These are phyloP conservation scores for Nepenthes gracilis DNA, from an alignment of 148 eudicot genomes.

Conservation along the genomic window DNA sequence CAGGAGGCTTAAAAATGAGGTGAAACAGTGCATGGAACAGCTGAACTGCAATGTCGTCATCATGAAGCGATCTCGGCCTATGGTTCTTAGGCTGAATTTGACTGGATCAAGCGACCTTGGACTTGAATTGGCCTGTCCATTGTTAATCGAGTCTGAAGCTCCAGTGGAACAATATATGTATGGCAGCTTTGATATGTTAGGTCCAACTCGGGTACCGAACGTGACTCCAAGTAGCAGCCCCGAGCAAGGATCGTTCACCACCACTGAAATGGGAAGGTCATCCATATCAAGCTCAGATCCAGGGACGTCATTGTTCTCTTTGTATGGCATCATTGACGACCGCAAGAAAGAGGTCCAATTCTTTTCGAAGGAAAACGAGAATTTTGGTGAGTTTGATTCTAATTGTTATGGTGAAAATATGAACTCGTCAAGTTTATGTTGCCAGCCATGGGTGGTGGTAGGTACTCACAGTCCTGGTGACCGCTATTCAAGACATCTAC, in stretches of 20 bases:
- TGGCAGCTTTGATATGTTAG: constrained; percentile 14
- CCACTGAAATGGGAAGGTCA: constrained; percentile 86
- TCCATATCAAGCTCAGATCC: constrained; percentile 87
- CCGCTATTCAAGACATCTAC: constrained; percentile 11
- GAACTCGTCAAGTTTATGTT: constrained; percentile 31
- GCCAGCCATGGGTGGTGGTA: constrained; percentile 38
- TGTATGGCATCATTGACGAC: constrained; percentile 39
- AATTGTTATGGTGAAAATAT: constrained; percentile 46
- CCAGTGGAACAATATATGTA: constrained; percentile 9
- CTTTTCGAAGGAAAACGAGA: constrained; percentile 11
- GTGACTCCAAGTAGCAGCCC: constrained; percentile 89
- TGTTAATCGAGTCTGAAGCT: constrained; percentile 8
- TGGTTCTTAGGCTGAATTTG: constrained; percentile 68
- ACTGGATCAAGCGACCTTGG: constrained; percentile 29
- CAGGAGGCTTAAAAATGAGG: constrained; percentile 58
- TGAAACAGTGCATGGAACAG: constrained; percentile 53
- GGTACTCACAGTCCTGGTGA: constrained; percentile 13
- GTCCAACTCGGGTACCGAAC: constrained; percentile 46
- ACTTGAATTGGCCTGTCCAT: constrained; percentile 16
- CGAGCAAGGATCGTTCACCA: constrained; percentile 57
- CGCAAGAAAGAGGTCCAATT: constrained; percentile 24
- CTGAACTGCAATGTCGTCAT: constrained; percentile 72
- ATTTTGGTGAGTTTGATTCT: constrained; percentile 29
- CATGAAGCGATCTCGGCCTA: constrained; percentile 53
- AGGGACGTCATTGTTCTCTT: constrained; percentile 44